A percentile compares a stretch with the other conserved stretches of the same genome.
phyloP scores from a whole-genome alignment of 331 rosid species.

The Prunus yedoensis region DNA sequence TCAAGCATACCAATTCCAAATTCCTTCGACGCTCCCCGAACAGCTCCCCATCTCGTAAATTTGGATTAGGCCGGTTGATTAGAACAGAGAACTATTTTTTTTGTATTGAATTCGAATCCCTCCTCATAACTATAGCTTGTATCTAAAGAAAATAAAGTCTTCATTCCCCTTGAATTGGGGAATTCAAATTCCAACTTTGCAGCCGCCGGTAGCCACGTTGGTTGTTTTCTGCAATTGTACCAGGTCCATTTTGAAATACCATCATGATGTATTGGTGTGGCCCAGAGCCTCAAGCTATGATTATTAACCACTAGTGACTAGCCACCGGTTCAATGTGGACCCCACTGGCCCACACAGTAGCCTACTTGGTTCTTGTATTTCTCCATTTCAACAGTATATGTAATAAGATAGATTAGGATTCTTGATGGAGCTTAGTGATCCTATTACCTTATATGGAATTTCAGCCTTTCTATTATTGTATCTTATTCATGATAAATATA shows the following conservation, averaged over 20 bases:
- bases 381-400: neutral
- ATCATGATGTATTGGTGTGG: neutral
- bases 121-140: too few relatives aligned
- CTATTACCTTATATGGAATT: too few relatives aligned
- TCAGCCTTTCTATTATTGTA: too few relatives aligned
- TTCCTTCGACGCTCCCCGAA: neutral
- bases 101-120: too few relatives aligned
- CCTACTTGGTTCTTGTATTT: neutral
- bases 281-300: neutral
- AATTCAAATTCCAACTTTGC: neutral
- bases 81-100: fast-evolving
- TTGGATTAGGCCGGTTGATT: fast-evolving
- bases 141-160: too few relatives aligned
- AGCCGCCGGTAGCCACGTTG: conserved; percentile 21
- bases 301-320: neutral
- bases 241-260: neutral
- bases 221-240: neutral
- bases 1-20: neutral
- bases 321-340: neutral
- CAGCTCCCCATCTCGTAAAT: too few relatives aligned
- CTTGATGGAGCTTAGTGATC: too few relatives aligned
- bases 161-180: neutral
- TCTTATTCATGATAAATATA: too few relatives aligned
- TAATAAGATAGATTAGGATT: too few relatives aligned
- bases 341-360: neutral